A percentile compares a stretch with the other conserved stretches of the same genome.
Evolutionary conservation across 768 basidiomycete species (phyloP).

Genomic region (Inosperma sp.): DNA sequence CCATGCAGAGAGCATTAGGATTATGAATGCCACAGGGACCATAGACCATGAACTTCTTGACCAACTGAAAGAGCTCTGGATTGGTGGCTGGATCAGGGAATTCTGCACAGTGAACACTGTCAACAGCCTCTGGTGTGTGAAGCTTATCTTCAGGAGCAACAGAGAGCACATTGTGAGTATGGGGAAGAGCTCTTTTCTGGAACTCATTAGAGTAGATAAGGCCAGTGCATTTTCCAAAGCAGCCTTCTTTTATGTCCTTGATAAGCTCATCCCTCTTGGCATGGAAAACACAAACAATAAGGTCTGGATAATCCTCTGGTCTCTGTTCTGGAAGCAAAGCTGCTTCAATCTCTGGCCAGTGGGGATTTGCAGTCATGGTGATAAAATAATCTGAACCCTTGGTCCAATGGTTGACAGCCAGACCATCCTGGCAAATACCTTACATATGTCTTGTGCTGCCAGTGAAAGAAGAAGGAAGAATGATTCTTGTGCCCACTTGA

Average conservation of each 20-base stretch:
- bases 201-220: constrained; percentile 47
- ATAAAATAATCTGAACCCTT: constrained; percentile 40
- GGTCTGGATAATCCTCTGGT: constrained; percentile 41
- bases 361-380: constrained; percentile 48
- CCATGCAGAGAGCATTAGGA: no score
- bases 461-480: constrained; percentile 31
- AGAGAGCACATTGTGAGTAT: constrained; percentile 47
- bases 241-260: constrained; percentile 31
- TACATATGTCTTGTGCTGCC: constrained; percentile 39
- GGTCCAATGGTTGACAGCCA: constrained; percentile 38
- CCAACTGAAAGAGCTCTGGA: no score
- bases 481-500: constrained; percentile 24
- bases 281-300: constrained; percentile 43
- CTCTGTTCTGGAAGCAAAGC: constrained; percentile 37
- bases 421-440: constrained; percentile 38
- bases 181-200: constrained; percentile 49
- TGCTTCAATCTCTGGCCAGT: constrained; percentile 38
- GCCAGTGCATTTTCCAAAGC: constrained; percentile 38
- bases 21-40: no score
- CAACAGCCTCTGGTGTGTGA: constrained; percentile 31
- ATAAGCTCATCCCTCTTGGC: constrained; percentile 36
- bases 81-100: constrained; percentile 36
- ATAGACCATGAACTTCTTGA: no score
- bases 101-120: constrained; percentile 37
- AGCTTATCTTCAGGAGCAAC: constrained; percentile 32